Base-by-base conservation (phyloP, 345 rosid genomes). In the Mercurialis annua region DNA sequence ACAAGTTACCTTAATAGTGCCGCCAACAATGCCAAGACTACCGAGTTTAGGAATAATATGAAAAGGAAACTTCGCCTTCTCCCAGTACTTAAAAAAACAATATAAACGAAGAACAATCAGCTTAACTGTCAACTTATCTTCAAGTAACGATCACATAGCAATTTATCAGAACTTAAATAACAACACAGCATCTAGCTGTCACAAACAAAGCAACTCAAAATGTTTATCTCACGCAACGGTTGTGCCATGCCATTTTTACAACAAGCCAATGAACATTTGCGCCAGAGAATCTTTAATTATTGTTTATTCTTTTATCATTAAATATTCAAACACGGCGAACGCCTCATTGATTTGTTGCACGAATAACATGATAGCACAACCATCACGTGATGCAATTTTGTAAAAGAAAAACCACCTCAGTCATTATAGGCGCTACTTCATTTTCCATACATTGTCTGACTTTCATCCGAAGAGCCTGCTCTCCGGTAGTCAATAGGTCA, bases 51-150 rank as follows among this genome's bases (percentile, higher is more conserved):
- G 98, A 68, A 92, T 67, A 53, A 86, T 67, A 52, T 94, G 89
- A 80, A 86, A 94, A 21, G 98, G 98, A 76, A 94, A 94, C 68
- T 86, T 92, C 20, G 98, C 99, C 78, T 88, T 94, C 92, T 94
- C 98, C 98, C 99, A 91, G 29, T 89, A 91, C 99, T 94, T 77
- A 38, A 21, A 40, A 52, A 15, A 17, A 27, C 36, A 23, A 47
- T 34, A 44, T 62, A 40, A 1, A 40, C 10, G 34, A 21, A 62
- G 3, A 64, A 70, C 34, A 51, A 20, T 33, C 18, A 29, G 55
- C 65, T 36, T 29, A 16, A 65, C 70, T 10, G 30, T 62, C 8
- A 53, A 66, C 46, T 27, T 16, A 65, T 53, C 61, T 44, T 15
- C 53, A 46, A 27, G 40, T 18, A 43, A 10, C 16, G 3, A 18